These are phyloP conservation scores for Vitis amurensis DNA, from an alignment of 164 flowering plant species.

Conservation along the genomic window DNA sequence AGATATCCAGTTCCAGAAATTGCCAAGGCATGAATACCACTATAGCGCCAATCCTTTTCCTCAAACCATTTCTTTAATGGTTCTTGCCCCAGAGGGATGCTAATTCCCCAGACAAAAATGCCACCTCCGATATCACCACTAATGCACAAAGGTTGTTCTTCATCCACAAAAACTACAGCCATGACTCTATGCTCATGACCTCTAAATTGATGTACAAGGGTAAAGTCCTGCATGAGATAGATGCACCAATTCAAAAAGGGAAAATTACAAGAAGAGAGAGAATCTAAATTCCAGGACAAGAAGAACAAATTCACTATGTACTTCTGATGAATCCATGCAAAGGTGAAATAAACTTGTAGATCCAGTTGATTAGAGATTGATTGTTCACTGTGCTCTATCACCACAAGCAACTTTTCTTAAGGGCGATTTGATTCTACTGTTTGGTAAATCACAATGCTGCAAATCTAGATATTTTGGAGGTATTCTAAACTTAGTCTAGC, in stretches of 20 bases:
- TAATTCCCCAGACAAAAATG: constrained; percentile 68
- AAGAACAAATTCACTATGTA: background rate
- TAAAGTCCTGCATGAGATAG: constrained; percentile 58
- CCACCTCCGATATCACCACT: constrained; percentile 90
- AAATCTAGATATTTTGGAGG: too few species aligned
- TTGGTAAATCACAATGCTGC: too few species aligned
- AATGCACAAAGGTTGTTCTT: constrained; percentile 58
- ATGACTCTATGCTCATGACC: constrained; percentile 84
- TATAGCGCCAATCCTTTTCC: constrained; percentile 90
- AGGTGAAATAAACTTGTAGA: too few species aligned
- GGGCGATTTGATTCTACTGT: too few species aligned
- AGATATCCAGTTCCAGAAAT: constrained; percentile 52
- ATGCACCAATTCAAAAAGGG: background rate
- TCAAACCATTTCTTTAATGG: constrained; percentile 74
- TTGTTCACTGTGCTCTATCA: too few species aligned
- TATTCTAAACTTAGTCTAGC: too few species aligned
- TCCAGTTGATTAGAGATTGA: too few species aligned
- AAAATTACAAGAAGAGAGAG: background rate
- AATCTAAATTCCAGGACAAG: background rate
- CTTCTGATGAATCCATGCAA: too few species aligned
- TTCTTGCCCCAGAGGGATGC: constrained; percentile 36
- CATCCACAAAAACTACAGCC: constrained; percentile 63
- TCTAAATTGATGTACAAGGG: constrained; percentile 67
- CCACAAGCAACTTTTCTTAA: too few species aligned
- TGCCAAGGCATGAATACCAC: constrained; percentile 83